A percentile compares a stretch with the other conserved stretches of the same genome.
Conservation (phyloP, 1,284 basidiomycete species). For the Cronartium ribicola region DNA sequence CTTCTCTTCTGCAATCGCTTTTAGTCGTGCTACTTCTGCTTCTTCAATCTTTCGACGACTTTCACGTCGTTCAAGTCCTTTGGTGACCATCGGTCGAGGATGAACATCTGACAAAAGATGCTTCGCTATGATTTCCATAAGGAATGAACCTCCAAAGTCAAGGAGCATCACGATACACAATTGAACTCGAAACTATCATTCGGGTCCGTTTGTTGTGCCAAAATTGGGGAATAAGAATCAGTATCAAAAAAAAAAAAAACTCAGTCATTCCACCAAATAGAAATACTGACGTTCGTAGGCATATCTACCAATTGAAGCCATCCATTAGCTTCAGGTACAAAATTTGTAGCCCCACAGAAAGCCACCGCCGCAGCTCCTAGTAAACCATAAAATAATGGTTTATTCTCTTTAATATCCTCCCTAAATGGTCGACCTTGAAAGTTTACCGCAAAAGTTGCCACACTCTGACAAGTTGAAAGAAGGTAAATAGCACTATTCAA, state of each 20-base stretch:
- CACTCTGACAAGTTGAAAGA: conserved; percentile 67
- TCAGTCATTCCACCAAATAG: not conserved
- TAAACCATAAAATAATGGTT: conserved; percentile 83
- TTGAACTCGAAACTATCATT: conserved; percentile 69
- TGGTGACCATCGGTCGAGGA: conserved; percentile 76
- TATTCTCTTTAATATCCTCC: conserved; percentile 88
- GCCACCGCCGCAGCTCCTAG: conserved; percentile 72
- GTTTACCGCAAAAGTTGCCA: conserved; percentile 93
- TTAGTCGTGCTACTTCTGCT: not conserved
- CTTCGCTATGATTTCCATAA: conserved; percentile 79
- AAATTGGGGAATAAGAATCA: conserved; percentile 40
- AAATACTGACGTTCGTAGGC: conserved; percentile 62
- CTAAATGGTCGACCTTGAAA: conserved; percentile 96
- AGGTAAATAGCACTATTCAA: conserved; percentile 93
- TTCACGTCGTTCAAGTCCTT: conserved; percentile 56
- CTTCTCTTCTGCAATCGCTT: conserved; percentile 7
- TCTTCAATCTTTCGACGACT: conserved; percentile 43
- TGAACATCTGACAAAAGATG: conserved; percentile 79
- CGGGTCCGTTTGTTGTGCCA: not conserved
- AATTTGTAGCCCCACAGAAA: conserved; percentile 85
- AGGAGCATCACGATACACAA: conserved; percentile 74
- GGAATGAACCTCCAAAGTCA: conserved; percentile 83
- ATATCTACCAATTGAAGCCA: conserved; percentile 98
- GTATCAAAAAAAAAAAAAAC: not conserved
- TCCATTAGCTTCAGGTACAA: conserved; percentile 87